These are phyloP conservation scores for Lasiosphaeris hirsuta DNA, from an alignment of 495 filamentous ascomycete genomes.

Conservation along the genomic window DNA sequence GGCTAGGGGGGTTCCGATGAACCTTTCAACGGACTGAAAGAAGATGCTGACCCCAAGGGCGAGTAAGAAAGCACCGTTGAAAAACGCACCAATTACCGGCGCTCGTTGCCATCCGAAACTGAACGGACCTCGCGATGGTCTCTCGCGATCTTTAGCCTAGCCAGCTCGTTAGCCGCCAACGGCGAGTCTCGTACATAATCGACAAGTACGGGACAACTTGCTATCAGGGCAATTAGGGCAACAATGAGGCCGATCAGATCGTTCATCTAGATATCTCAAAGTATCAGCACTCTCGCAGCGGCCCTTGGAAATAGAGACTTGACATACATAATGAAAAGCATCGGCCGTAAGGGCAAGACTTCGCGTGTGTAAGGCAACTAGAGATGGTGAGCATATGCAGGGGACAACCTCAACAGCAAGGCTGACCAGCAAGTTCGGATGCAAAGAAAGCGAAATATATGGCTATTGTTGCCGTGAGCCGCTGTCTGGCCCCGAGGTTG, in stretches of 20 bases:
- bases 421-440: constrained; percentile 66
- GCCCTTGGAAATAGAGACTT: not conserved
- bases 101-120: constrained; percentile 82
- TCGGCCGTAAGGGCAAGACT: constrained; percentile 91
- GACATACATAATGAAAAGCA: constrained; percentile 87
- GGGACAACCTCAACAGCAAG: not conserved
- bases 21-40: constrained; percentile 83
- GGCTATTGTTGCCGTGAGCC: constrained; percentile 72
- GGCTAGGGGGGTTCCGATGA: constrained; percentile 50
- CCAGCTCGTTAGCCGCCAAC: too few species aligned
- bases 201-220: constrained; percentile 29
- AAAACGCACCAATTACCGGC: constrained; percentile 84
- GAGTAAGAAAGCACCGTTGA: constrained; percentile 93
- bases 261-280: constrained; percentile 61
- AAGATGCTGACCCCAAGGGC: constrained; percentile 90
- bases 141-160: constrained; percentile 4
- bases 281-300: not conserved
- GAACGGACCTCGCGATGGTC: constrained; percentile 6
- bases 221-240: constrained; percentile 78
- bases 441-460: constrained; percentile 84
- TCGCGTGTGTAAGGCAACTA: constrained; percentile 76
- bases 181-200: too few species aligned
- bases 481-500: constrained; percentile 41
- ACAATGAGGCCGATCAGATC: constrained; percentile 85
- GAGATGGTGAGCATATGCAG: not conserved